These are phyloP conservation scores for Dryas drummondii DNA, from an alignment of 306 rosid species.

Conservation along the genomic window DNA sequence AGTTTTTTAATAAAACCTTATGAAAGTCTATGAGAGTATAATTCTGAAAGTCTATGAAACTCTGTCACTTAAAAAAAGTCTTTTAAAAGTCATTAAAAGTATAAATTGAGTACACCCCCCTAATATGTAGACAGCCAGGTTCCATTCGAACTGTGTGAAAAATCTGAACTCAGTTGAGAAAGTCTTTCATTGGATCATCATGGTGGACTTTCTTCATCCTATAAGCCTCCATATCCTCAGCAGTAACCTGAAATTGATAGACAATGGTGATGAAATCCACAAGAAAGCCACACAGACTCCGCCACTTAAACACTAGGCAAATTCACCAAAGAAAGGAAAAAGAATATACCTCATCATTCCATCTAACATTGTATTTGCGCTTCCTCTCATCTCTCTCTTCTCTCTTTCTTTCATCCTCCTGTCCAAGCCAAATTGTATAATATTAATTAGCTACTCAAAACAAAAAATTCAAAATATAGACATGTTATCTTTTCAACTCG, in stretches of 20 bases:
- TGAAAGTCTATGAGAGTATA: too few relatives aligned
- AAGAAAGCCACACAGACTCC: too few relatives aligned
- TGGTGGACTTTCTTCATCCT: constrained; percentile 56
- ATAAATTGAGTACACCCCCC: too few relatives aligned
- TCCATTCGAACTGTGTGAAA: too few relatives aligned
- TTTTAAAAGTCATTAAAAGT: too few relatives aligned
- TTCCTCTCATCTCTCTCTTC: constrained; percentile 75
- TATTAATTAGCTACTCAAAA: neutral
- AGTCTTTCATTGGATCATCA: constrained; percentile 71
- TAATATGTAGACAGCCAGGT: too few relatives aligned
- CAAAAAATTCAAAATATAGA: neutral
- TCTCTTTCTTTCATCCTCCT: constrained; percentile 58
- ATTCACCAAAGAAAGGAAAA: too few relatives aligned
- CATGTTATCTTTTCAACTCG: neutral
- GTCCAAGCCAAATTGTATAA: constrained; percentile 4
- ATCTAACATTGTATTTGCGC: constrained; percentile 60
- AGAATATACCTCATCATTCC: constrained; percentile 40
- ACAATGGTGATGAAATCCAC: too few relatives aligned
- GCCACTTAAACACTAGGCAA: too few relatives aligned
- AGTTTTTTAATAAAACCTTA: too few relatives aligned
- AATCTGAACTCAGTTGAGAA: constrained; percentile 22
- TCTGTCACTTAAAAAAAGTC: too few relatives aligned
- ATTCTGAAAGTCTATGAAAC: too few relatives aligned
- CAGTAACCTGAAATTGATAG: constrained; percentile 38
- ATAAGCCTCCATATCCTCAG: constrained; percentile 67